Conservation (phyloP, 2,329 filamentous ascomycete genomes). For the Fusarium armeniacum region DNA sequence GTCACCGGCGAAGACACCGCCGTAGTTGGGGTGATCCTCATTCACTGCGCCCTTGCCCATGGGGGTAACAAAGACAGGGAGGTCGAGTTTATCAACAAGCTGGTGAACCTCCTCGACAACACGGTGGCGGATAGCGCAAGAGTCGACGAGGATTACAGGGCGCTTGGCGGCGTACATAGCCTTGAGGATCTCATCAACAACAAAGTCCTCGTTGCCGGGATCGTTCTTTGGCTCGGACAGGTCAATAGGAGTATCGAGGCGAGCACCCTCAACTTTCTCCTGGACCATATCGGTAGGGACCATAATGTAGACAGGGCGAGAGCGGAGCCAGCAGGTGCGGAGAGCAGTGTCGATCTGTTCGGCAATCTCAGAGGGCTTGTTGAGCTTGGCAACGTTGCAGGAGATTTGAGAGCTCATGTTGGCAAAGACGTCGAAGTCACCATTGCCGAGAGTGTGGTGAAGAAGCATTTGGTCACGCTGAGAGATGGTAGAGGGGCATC, state of each 20-base stretch:
- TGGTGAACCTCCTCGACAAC: constrained; percentile 79
- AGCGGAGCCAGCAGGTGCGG: constrained; percentile 78
- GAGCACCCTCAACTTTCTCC: constrained; percentile 80
- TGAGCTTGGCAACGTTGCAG: constrained; percentile 78
- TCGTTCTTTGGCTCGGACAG: constrained; percentile 75
- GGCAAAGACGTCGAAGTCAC: constrained; percentile 86
- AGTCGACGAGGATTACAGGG: constrained; percentile 85
- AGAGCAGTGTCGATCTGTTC: constrained; percentile 83
- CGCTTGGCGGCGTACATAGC: constrained; percentile 79
- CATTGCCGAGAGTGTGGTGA: constrained; percentile 80
- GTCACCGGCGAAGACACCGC: constrained; percentile 87
- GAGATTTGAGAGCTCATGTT: constrained; percentile 82
- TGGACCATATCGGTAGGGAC: constrained; percentile 85
- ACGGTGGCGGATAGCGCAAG: constrained; percentile 83
- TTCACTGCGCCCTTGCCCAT: constrained; percentile 91
- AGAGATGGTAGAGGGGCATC: constrained; percentile 64
- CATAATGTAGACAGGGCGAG: constrained; percentile 85
- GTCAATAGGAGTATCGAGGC: constrained; percentile 79
- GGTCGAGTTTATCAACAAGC: constrained; percentile 77
- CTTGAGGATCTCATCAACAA: constrained; percentile 83
- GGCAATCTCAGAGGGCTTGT: constrained; percentile 77
- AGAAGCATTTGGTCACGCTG: constrained; percentile 64
- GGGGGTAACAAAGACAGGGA: constrained; percentile 89
- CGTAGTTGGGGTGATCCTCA: constrained; percentile 80
- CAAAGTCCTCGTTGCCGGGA: constrained; percentile 79